A percentile compares a stretch with the other conserved stretches of the same genome.
phyloP scores from a whole-genome alignment of 768 basidiomycete species.

The Polyporus arcularius region DNA sequence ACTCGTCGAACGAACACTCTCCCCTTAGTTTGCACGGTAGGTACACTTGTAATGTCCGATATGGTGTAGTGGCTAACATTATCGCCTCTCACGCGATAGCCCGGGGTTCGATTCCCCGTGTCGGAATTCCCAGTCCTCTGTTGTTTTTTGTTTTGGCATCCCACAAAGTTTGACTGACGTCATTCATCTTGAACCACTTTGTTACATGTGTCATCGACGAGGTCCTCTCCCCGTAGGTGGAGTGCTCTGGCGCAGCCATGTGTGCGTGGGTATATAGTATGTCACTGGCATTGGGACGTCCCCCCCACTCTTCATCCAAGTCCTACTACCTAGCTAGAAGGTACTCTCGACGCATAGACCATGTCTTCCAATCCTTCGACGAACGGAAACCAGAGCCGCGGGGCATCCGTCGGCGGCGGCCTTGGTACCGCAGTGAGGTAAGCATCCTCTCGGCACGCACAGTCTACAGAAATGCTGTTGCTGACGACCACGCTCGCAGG shows the following conservation, averaged over 20 bases:
- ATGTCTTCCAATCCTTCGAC: constrained; percentile 1
- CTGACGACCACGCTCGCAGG: neutral
- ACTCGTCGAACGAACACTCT: too few species aligned
- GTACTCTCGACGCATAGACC: neutral
- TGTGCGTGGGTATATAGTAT: too few species aligned
- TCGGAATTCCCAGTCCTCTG: constrained; percentile 1
- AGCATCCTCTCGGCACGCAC: neutral
- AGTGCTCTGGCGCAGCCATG: too few species aligned
- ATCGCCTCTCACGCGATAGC: constrained; percentile 24
- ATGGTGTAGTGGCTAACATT: constrained; percentile 25
- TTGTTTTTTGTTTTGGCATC: neutral
- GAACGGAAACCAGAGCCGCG: constrained; percentile 4
- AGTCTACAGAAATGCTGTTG: neutral
- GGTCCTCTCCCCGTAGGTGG: too few species aligned
- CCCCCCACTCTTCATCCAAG: too few species aligned
- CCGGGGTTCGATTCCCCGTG: constrained; percentile 22
- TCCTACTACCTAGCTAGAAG: too few species aligned
- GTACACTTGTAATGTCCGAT: constrained; percentile 3
- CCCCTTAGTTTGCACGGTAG: too few species aligned
- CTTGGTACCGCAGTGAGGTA: constrained; percentile 12
- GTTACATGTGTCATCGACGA: too few species aligned
- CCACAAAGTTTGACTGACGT: neutral
- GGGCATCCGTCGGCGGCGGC: constrained; percentile 1
- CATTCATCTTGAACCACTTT: neutral
- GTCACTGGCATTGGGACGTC: too few species aligned